Evolutionary conservation across 2,329 filamentous ascomycete species (phyloP).

Genomic region (Allantophomopsis cytisporea): DNA sequence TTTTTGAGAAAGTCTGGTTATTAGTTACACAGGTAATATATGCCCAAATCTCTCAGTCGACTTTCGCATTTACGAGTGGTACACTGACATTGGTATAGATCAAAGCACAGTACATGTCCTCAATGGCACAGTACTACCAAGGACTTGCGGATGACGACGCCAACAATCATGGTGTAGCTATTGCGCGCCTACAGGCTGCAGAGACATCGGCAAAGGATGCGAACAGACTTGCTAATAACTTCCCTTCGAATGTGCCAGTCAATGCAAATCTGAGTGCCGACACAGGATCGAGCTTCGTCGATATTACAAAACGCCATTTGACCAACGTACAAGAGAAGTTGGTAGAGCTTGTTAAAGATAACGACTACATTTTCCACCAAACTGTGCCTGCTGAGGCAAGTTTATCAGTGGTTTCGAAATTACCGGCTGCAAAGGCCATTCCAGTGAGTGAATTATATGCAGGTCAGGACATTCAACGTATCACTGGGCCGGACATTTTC

Average conservation of each 20-base stretch:
- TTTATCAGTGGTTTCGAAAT: conserved; percentile 69
- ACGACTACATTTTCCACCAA: conserved; percentile 97
- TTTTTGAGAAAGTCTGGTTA: conserved; percentile 93
- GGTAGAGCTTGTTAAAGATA: conserved; percentile 69
- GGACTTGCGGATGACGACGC: conserved; percentile 82
- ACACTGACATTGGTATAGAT: conserved; percentile 25
- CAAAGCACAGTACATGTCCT: conserved; percentile 73
- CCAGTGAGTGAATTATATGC: conserved; percentile 94
- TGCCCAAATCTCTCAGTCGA: neutral
- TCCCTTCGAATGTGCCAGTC: conserved; percentile 66
- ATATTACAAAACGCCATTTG: conserved; percentile 73
- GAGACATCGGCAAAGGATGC: conserved; percentile 71
- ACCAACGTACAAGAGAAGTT: conserved; percentile 72
- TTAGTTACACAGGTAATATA: conserved; percentile 58
- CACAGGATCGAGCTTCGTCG: conserved; percentile 58
- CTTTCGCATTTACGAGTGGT: neutral
- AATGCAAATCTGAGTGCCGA: conserved; percentile 78
- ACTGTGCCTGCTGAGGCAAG: conserved; percentile 76
- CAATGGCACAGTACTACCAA: conserved; percentile 87
- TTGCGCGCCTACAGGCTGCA: conserved; percentile 70
- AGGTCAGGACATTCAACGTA: conserved; percentile 91
- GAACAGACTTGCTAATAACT: conserved; percentile 59
- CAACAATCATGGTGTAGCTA: conserved; percentile 73
- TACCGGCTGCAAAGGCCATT: conserved; percentile 92
- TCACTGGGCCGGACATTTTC: conserved; percentile 94